These are phyloP conservation scores for Wickerhamomyces tratensis DNA, from an alignment of 805 yeast species.

Conservation along the genomic window DNA sequence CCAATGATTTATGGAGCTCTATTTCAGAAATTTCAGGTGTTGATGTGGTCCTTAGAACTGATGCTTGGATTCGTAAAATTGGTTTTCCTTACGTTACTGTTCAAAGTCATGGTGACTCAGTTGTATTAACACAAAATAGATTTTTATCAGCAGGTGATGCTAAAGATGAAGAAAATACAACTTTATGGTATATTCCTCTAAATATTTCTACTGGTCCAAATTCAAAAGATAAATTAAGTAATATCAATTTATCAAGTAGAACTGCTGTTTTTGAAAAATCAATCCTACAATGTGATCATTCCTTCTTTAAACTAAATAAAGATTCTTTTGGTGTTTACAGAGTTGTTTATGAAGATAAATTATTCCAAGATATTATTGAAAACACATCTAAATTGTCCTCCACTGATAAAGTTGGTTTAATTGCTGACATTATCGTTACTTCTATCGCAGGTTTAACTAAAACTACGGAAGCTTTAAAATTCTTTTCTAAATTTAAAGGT, in stretches of 20 bases:
- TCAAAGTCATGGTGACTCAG: slow-evolving; percentile 34
- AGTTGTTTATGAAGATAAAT: slow-evolving; percentile 54
- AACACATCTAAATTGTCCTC: slow-evolving; percentile 48
- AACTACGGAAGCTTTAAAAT: slow-evolving; percentile 47
- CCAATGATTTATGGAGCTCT: slow-evolving; percentile 67
- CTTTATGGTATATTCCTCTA: slow-evolving; percentile 58
- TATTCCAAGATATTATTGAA: slow-evolving; percentile 53
- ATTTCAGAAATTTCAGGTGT: slow-evolving; percentile 58
- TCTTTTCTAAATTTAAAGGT: slow-evolving; percentile 46
- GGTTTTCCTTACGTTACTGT: slow-evolving; percentile 72
- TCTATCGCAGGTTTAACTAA: slow-evolving; percentile 61
- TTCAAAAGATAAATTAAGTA: slow-evolving; percentile 45
- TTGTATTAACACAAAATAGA: slow-evolving; percentile 59
- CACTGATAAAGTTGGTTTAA: slow-evolving; percentile 67
- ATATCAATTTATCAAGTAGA: slow-evolving; percentile 37
- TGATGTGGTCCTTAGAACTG: slow-evolving; percentile 61
- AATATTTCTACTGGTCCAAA: slow-evolving; percentile 30
- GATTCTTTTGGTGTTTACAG: slow-evolving; percentile 70
- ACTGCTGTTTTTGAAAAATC: slow-evolving; percentile 35
- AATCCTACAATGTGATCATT: slow-evolving; percentile 19
- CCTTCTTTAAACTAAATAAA: slow-evolving; percentile 62
- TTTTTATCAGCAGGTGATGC: slow-evolving; percentile 71
- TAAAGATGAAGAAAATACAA: slow-evolving; percentile 55
- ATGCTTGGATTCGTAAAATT: slow-evolving; percentile 68
- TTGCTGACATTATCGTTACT: slow-evolving; percentile 61